Base-by-base conservation (phyloP, 2,329 filamentous ascomycete genomes). In the Arthrinium puccinioides region DNA sequence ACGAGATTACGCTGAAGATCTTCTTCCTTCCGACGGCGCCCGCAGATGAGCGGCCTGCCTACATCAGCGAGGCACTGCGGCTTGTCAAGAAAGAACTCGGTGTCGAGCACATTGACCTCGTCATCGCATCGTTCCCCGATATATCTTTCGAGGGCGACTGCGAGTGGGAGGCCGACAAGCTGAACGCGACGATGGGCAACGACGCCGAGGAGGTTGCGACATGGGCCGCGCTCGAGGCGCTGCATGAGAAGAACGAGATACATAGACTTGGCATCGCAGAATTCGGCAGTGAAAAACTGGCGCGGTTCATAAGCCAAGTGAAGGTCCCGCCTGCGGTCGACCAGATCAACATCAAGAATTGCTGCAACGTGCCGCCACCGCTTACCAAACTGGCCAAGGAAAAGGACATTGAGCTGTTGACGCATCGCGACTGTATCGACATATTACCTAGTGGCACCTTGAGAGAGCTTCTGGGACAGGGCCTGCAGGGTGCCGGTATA, bases 321-420 rank as follows among this genome's bases (percentile, higher is more conserved):
- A 70, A 68, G 27, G 69, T 94, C 42, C 76, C 76, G 48, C 92
- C 92, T 1, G 75, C 77, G 15, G 90, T 97, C 27, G 81, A 97
- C 61, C 92, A 98, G 70, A 94, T 98, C 70, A 97, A 97, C 57
- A 77, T 95, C 35, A 82, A 86, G 51, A 87, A 97, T 62, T 97
- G 90, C 68, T 98, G 92, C 63, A 90, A 88, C 32, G 92, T 97
- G 29, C 92, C 92, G 8, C 89, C 88, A 52, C 83, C 87, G 10
- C 72, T 98, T 44, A 80, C 88, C 41, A 65, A 84, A 51, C 82
- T 94, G 51, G 90, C 90, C n/a, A 89, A 87, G 60, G 71, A 82
- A 45, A 72, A 88, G 55, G 72, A 77, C 15, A 88, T 98, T 43
- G 87, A 97, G 59, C 67, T 98, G 40, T 69, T 96, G 38, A 94